Evolutionary conservation across 495 filamentous ascomycete species (phyloP), one percentile per base, ranked within the genome.

Genomic region (Lasiosphaeris hirsuta): DNA sequence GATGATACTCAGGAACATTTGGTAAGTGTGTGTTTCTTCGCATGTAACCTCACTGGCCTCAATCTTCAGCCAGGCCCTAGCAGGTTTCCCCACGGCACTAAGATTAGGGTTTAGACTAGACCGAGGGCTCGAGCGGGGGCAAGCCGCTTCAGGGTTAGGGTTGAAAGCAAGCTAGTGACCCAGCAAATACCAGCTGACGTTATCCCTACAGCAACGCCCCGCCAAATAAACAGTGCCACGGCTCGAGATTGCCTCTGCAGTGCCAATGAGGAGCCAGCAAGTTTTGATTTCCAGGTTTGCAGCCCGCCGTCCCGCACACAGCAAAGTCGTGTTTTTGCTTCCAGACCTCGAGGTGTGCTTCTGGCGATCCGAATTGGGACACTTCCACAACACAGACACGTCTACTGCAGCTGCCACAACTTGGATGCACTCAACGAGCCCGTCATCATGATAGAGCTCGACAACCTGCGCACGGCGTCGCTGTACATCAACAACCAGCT

Each of bases 401-500:
- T n/a, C 43, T 54, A 38, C 38, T 13, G 7, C 13, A 30, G 34
- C 39, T 30, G 23, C 23, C 23, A 39, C 39, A 17, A 23, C 14
- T 17, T 42, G 15, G 10, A 47, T 40, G 47, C 51, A 17, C 36
- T 7, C 13, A 45, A 30, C 53, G 54, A 43, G 33, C 30, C 47
- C 45, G 44, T 43, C 51, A 65, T 37, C 35, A 76, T 75, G 72
- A 94, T 94, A 85, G 91, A 95, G 67, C 71, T 82, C 53, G 83
- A 87, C 54, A 93, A 89, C 73, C 76, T 97, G 44, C 83, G 87
- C 62, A 90, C 90, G 55, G 94, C 94, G 23, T 96, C 93, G 54
- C 84, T 85, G 45, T 97, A 97, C 73, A 88, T 98, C 75, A 98
- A 98, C 77, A 96, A 97, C 69, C 86, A 96, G 56, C 79, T 98